phyloP scores from a whole-genome alignment of 2,329 filamentous ascomycete species.

The Emydomyces testavorans region DNA sequence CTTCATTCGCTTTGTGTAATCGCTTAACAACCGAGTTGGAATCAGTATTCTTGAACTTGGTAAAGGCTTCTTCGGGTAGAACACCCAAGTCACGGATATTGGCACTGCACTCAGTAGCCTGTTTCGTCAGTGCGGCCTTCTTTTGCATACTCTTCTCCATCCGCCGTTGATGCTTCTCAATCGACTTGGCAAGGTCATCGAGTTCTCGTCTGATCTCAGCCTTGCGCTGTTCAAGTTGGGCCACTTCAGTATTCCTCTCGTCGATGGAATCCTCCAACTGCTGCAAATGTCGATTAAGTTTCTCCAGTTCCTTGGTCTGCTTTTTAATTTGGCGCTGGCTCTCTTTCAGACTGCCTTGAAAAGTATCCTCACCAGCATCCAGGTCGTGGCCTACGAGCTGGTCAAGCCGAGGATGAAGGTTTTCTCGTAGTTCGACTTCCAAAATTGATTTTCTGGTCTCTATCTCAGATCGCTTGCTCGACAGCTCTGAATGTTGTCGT shows the following conservation, averaged over 20 bases:
- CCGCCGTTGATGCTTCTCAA: slow-evolving; percentile 75
- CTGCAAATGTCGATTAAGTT: slow-evolving; percentile 56
- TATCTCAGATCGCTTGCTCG: slow-evolving; percentile 60
- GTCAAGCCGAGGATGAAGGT: slow-evolving; percentile 74
- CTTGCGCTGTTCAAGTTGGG: slow-evolving; percentile 47
- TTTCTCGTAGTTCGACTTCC: slow-evolving; percentile 80
- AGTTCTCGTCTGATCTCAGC: slow-evolving; percentile 58
- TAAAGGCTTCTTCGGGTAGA: slow-evolving; percentile 84
- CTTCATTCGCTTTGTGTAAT: slow-evolving; percentile 82
- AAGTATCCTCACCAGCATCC: slow-evolving; percentile 50
- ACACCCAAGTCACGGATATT: slow-evolving; percentile 90
- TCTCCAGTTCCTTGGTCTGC: slow-evolving; percentile 54
- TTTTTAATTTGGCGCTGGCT: slow-evolving; percentile 72
- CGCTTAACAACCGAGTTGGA: slow-evolving; percentile 60
- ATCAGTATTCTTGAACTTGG: slow-evolving; percentile 75
- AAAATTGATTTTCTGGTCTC: slow-evolving; percentile 72
- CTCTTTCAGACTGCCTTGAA: slow-evolving; percentile 58
- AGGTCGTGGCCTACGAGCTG: slow-evolving; percentile 68
- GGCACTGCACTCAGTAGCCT: slow-evolving; percentile 68
- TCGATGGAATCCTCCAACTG: slow-evolving; percentile 68
- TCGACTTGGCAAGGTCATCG: slow-evolving; percentile 62
- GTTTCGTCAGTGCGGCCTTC: slow-evolving; percentile 65
- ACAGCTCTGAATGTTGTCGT: slow-evolving; percentile 64
- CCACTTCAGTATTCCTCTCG: slow-evolving; percentile 42
- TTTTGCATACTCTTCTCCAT: slow-evolving; percentile 89